These are phyloP conservation scores for Apiospora koreana DNA, from an alignment of 2,329 filamentous ascomycete species.

Conservation along the genomic window DNA sequence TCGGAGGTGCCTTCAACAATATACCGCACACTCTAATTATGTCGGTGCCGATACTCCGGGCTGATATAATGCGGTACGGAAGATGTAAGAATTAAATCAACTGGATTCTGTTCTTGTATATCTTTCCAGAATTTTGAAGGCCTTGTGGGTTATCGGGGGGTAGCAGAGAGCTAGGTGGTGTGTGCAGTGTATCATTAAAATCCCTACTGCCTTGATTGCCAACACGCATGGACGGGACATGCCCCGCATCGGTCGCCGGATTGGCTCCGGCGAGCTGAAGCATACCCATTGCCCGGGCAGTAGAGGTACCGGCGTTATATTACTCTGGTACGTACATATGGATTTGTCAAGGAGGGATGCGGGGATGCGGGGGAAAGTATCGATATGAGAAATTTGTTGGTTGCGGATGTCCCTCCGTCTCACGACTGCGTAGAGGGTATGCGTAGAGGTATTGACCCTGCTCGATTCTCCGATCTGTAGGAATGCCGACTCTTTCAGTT, in stretches of 20 bases:
- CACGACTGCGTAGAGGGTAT: background rate
- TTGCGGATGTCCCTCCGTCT: background rate
- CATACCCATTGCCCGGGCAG: background rate
- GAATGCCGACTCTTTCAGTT: too few species aligned
- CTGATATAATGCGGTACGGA: too few species aligned
- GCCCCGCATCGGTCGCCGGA: background rate
- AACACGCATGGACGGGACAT: background rate
- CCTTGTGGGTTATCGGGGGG: too few species aligned
- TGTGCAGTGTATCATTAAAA: background rate
- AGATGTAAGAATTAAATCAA: too few species aligned
- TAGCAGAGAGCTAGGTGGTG: too few species aligned
- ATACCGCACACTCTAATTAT: background rate
- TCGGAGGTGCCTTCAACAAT: too few species aligned
- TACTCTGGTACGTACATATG: background rate
- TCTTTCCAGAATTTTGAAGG: too few species aligned
- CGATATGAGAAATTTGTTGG: background rate
- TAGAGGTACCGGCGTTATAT: background rate
- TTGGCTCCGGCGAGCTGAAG: background rate
- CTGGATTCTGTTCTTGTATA: too few species aligned
- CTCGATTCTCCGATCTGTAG: too few species aligned
- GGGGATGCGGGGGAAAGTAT: background rate
- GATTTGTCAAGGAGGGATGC: background rate
- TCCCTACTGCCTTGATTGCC: too few species aligned
- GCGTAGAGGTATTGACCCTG: too few species aligned
- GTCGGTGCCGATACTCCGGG: too few species aligned